A percentile compares a stretch with the other conserved stretches of the same genome.
These are phyloP conservation scores for Aspergillus ustus DNA, from an alignment of 2,329 filamentous ascomycete genomes.

Conservation along the genomic window DNA sequence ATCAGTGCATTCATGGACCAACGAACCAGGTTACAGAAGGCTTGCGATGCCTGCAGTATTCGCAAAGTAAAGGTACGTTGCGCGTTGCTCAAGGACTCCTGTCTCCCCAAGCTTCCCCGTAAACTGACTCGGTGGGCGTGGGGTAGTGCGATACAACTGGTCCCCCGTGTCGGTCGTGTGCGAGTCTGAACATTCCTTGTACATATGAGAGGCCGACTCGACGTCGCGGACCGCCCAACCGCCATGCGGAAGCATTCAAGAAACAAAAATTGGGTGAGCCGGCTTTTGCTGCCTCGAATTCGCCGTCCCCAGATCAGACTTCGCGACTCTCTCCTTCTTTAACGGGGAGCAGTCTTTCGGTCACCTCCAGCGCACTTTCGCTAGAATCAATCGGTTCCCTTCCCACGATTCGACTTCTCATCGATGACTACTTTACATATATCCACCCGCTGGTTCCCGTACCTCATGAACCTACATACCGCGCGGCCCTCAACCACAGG, in stretches of 20 bases:
- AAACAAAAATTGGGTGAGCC: conserved; percentile 56
- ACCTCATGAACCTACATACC: conserved; percentile 53
- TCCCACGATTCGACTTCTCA: conserved; percentile 43
- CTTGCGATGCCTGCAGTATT: conserved; percentile 59
- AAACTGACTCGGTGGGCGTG: conserved; percentile 17
- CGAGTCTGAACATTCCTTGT: conserved; percentile 68
- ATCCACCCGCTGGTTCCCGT: conserved; percentile 53
- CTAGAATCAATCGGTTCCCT: conserved; percentile 53
- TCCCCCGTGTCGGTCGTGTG: conserved; percentile 69
- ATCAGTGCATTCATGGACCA: conserved; percentile 38
- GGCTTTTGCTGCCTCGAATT: conserved; percentile 42
- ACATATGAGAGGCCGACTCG: conserved; percentile 68
- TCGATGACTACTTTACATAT: conserved; percentile 55
- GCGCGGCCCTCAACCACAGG: conserved; percentile 47
- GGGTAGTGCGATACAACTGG: conserved; percentile 66
- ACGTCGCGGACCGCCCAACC: conserved; percentile 68
- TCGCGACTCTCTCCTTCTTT: conserved; percentile 42
- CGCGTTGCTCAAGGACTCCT: conserved; percentile 12
- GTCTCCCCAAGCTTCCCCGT: conserved; percentile 3
- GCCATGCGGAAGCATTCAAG: conserved; percentile 70
- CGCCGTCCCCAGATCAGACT: conserved; percentile 49
- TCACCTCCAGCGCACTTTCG: conserved; percentile 51
- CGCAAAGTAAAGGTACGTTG: conserved; percentile 57
- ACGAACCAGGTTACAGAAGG: conserved; percentile 53
- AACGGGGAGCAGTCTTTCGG: conserved; percentile 32